These are phyloP conservation scores for Saccharomycopsis amapae DNA, from an alignment of 805 yeast genomes.

Conservation along the genomic window DNA sequence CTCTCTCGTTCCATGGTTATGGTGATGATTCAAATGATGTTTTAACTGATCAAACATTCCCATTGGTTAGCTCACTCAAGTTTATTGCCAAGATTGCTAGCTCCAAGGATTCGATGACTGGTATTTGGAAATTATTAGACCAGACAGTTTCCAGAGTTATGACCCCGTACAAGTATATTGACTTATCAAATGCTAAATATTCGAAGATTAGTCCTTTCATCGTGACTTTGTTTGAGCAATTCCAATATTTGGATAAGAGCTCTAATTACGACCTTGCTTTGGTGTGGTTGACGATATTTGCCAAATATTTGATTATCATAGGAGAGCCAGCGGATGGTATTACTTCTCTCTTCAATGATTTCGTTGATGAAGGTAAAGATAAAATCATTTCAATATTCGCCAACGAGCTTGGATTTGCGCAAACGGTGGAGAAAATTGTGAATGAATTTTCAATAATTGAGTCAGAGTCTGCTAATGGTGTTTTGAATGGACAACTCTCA, in stretches of 20 bases:
- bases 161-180: slow-evolving; percentile 82
- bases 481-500: slow-evolving; percentile 2
- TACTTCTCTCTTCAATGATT: slow-evolving; percentile 10
- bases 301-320: slow-evolving; percentile 40
- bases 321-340: slow-evolving; percentile 46
- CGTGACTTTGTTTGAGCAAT: slow-evolving; percentile 61
- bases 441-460: too few relatives aligned
- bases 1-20: slow-evolving; percentile 44
- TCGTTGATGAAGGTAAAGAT: background rate
- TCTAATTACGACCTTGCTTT: slow-evolving; percentile 26
- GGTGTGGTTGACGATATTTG: slow-evolving; percentile 45
- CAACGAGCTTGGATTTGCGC: too few relatives aligned
- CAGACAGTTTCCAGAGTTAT: slow-evolving; percentile 67
- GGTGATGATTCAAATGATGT: slow-evolving; percentile 26
- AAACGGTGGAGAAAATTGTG: background rate
- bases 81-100: slow-evolving; percentile 18
- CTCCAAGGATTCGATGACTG: slow-evolving; percentile 22
- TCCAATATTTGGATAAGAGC: slow-evolving; percentile 41
- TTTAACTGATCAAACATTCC: slow-evolving; percentile 46
- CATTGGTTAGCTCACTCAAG: slow-evolving; percentile 46
- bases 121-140: slow-evolving; percentile 62
- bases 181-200: slow-evolving; percentile 34
- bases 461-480: too few relatives aligned
- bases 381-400: background rate
- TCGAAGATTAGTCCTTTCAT: slow-evolving; percentile 47